Percentiles rank a stretch among this genome's conserved stretches.
Evolutionary conservation across 2,329 filamentous ascomycete genomes (phyloP).

Genomic region (Trichophyton verrucosum): DNA sequence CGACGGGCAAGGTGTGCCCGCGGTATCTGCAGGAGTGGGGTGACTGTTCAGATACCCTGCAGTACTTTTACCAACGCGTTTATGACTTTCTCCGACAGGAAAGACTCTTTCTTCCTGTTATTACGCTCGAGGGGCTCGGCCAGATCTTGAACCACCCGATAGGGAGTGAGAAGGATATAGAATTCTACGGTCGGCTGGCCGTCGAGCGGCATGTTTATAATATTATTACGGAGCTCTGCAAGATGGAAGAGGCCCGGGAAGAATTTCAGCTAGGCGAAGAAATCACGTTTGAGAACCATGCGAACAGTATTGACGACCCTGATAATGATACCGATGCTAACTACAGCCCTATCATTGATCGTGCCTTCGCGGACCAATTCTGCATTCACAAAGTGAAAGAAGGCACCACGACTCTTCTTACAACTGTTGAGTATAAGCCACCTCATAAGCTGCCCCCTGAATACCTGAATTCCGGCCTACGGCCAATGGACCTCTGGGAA

Average conservation of each 20-base stretch:
- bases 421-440: constrained; percentile 16
- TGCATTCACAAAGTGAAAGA: constrained; percentile 13
- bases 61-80: background rate
- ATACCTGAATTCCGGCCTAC: background rate
- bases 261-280: constrained; percentile 17
- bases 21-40: background rate
- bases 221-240: constrained; percentile 20
- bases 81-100: background rate
- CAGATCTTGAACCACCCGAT: constrained; percentile 10
- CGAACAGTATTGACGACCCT: background rate
- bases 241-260: constrained; percentile 17
- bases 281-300: constrained; percentile 15
- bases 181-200: constrained; percentile 19
- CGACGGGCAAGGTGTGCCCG: background rate
- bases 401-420: background rate
- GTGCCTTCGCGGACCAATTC: constrained; percentile 13
- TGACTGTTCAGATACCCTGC: background rate
- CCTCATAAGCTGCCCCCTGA: constrained; percentile 13
- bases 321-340: no score
- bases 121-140: background rate
- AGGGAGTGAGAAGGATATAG: constrained; percentile 21
- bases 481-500: constrained; percentile 4
- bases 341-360: no score
- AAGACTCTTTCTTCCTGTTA: background rate
- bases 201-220: constrained; percentile 20